Evolutionary conservation across 208 protist genomes (phyloP).

Genomic region (Angomonas ambiguus): DNA sequence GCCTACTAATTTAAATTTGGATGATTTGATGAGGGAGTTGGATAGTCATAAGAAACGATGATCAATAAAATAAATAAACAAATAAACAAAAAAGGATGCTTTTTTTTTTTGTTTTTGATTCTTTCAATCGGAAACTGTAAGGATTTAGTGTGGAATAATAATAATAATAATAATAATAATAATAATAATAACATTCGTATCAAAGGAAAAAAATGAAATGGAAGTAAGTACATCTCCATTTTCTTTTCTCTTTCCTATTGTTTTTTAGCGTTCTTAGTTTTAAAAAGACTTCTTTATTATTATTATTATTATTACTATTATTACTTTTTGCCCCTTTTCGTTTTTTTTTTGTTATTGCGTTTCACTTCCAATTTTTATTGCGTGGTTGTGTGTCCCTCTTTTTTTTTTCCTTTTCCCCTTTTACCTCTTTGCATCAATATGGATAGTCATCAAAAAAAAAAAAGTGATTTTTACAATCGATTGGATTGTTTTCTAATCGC

Average conservation of each 20-base stretch:
- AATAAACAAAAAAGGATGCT: neutral
- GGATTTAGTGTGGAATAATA: too few relatives aligned
- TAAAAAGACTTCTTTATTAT: constrained; percentile 6
- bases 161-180: neutral
- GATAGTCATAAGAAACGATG: constrained; percentile 20
- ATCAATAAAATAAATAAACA: constrained; percentile 3
- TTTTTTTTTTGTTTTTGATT: neutral
- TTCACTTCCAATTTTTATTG: neutral
- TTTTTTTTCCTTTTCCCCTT: constrained; percentile 2
- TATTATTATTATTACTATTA: constrained; percentile 11
- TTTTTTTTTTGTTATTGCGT: neutral
- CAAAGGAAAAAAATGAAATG: constrained; percentile 1
- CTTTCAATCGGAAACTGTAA: too few relatives aligned
- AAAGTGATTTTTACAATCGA: neutral
- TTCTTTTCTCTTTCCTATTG: neutral
- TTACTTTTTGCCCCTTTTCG: constrained; percentile 13
- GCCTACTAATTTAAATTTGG: constrained; percentile 12
- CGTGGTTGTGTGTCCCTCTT: constrained; percentile 10
- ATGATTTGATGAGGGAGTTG: constrained; percentile 19
- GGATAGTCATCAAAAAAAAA: neutral
- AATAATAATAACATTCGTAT: neutral
- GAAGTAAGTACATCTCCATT: neutral
- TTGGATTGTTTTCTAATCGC: too few relatives aligned
- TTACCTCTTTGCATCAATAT: neutral
- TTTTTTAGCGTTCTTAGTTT: constrained; percentile 6